phyloP scores from a whole-genome alignment of 164 flowering plant species.

The Dillenia suffruticosa region DNA sequence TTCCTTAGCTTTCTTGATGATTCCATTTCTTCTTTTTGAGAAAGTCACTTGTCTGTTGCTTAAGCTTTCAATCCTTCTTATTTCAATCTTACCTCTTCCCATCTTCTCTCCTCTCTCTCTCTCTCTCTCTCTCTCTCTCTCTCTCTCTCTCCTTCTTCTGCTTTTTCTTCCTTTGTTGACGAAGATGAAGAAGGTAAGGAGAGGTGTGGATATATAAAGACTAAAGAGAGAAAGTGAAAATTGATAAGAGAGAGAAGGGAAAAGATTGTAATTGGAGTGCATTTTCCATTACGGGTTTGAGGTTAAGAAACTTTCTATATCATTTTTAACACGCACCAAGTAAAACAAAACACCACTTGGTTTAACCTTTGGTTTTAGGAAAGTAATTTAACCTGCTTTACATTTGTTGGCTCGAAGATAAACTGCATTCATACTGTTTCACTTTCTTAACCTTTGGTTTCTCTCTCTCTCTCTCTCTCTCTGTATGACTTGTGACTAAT shows the following conservation, averaged over 20 bases:
- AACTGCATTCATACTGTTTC: conserved; percentile 27
- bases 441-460: conserved; percentile 26
- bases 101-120: conserved; percentile 1
- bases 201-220: not conserved
- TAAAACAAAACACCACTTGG: too few species aligned
- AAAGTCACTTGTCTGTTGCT: conserved; percentile 80
- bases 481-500: too few species aligned
- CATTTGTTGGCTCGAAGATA: conserved; percentile 27
- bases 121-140: conserved; percentile 2
- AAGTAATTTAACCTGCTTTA: conserved; percentile 14
- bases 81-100: conserved; percentile 93
- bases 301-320: conserved; percentile 26
- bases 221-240: conserved; percentile 6
- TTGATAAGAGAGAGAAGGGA: not conserved
- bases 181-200: not conserved
- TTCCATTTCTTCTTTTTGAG: conserved; percentile 73
- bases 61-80: conserved; percentile 79
- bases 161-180: not conserved
- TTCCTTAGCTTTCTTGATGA: conserved; percentile 78
- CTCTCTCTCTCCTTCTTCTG: conserved; percentile 3
- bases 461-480: not conserved
- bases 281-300: conserved; percentile 27
- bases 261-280: conserved; percentile 10
- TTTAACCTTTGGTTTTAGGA: not conserved
- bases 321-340: too few species aligned